phyloP scores from a whole-genome alignment of 2,329 filamentous ascomycete genomes.

The Teratosphaeriaceae sp. region DNA sequence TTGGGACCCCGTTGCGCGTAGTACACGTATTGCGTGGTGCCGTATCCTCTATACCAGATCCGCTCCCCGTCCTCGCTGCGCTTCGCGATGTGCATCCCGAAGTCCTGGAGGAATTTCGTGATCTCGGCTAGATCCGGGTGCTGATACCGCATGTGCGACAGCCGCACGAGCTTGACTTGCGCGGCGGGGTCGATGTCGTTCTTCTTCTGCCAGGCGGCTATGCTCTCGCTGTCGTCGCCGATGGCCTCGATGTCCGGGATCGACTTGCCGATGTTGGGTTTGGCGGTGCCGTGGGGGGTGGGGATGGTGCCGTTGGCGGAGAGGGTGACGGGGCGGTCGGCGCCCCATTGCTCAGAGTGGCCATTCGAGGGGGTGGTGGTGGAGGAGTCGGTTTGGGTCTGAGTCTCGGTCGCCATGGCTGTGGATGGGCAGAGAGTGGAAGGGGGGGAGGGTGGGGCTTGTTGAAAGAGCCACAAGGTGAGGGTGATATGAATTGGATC shows the following conservation, averaged over 20 bases:
- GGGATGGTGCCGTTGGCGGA: slow-evolving; percentile 13
- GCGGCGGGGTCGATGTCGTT: slow-evolving; percentile 36
- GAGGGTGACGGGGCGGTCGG: slow-evolving; percentile 22
- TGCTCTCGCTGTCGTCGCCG: slow-evolving; percentile 28
- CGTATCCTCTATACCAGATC: slow-evolving; percentile 40
- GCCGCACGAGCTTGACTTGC: slow-evolving; percentile 42
- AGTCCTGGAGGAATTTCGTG: slow-evolving; percentile 40
- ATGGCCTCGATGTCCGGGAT: slow-evolving; percentile 34
- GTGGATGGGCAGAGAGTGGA: background rate
- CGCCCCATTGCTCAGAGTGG: slow-evolving; percentile 19
- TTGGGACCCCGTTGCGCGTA: slow-evolving; percentile 32
- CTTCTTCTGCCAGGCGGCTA: slow-evolving; percentile 33
- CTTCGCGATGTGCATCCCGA: slow-evolving; percentile 37
- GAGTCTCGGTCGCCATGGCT: slow-evolving; percentile 9
- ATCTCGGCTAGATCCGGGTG: slow-evolving; percentile 45
- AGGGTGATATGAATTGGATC: no score
- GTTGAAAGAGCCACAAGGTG: no score
- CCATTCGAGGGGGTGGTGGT: slow-evolving; percentile 13
- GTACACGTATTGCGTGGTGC: slow-evolving; percentile 39
- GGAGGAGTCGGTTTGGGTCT: slow-evolving; percentile 4
- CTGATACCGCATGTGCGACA: slow-evolving; percentile 50
- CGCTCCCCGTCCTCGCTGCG: slow-evolving; percentile 26
- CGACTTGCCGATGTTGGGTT: slow-evolving; percentile 35
- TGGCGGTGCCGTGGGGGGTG: slow-evolving; percentile 14
- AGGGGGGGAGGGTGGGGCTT: background rate